These are phyloP conservation scores for Perkinsus marinus DNA, from an alignment of 169 alveolate genomes.

Conservation along the genomic window DNA sequence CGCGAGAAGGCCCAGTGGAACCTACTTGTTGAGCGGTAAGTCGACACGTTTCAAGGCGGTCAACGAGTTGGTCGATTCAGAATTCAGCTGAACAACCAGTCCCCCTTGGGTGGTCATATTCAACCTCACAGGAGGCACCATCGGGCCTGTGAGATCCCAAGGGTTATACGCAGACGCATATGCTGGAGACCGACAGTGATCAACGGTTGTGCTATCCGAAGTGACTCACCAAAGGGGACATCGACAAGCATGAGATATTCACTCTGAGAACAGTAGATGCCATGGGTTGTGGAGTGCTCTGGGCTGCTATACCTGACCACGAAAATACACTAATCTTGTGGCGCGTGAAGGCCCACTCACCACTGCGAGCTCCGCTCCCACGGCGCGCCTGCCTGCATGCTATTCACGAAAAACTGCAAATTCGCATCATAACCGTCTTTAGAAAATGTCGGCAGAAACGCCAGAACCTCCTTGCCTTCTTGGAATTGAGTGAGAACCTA, in stretches of 20 bases:
- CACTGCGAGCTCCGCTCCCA: neutral
- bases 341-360: neutral
- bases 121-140: neutral
- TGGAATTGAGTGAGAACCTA: neutral
- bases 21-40: neutral
- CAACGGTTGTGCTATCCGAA: too few species aligned
- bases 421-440: neutral
- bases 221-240: neutral
- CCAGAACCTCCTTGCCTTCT: neutral
- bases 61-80: neutral
- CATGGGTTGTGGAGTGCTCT: neutral
- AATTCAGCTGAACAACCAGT: neutral
- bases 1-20: too few species aligned
- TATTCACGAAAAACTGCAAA: neutral
- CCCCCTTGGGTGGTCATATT: neutral
- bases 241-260: neutral
- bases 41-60: neutral
- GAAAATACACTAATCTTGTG: neutral
- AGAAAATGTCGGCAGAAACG: neutral
- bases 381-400: neutral
- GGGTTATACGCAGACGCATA: neutral
- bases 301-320: neutral
- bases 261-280: neutral
- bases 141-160: neutral
- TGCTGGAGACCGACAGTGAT: neutral